Base-by-base conservation (phyloP, 2,329 filamentous ascomycete species). In the Fusarium sp. region DNA sequence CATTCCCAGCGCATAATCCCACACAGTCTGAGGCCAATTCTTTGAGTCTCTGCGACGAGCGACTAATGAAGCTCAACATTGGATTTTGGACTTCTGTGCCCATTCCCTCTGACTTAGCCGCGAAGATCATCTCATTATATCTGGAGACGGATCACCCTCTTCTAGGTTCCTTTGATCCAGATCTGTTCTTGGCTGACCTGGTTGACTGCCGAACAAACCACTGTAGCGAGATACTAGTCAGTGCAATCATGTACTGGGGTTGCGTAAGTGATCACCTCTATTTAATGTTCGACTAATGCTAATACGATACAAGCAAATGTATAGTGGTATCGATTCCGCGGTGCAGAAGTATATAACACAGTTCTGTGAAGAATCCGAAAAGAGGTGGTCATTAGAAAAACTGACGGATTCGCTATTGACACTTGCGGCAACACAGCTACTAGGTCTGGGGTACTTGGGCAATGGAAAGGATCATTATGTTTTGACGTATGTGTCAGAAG, bases 101-200 rank as follows among this genome's bases (percentile, higher is more conserved):
- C 8, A 68, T 82, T 8, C 46, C 71, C 1, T 72, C 77, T 46
- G 71, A 78, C 8, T 61, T 78, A 15, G 77, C 79, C n/a, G 76
- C 76, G 3, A 73, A 69, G 14, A 68, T 73, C 24, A 78, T 82
- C n/a, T 82, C 80, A 3, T 56, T 81, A 3, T 82, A 82, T 44
- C 62, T 82, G 8, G 69, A 75, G 53, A 82, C 80, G 3, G 81
- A 83, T 15, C 79, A 82, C 55, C 80, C 81, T 0, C 70, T 83
- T 2, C 63, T 83, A 15, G 79, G 78, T 3, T 57, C 75, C 1
- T 83, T 83, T 52, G 75, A 81, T 25, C 71, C 81, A 0, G 20
- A 72, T 22, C 59, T 80, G 1, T 81, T 83, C 51, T 61, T 83
- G 29, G 47, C 64, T 8, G 79, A 83, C 55, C 70, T 83, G 5